Base-by-base conservation (phyloP, 257 asterid genomes). In the Fraxinus excelsior region DNA sequence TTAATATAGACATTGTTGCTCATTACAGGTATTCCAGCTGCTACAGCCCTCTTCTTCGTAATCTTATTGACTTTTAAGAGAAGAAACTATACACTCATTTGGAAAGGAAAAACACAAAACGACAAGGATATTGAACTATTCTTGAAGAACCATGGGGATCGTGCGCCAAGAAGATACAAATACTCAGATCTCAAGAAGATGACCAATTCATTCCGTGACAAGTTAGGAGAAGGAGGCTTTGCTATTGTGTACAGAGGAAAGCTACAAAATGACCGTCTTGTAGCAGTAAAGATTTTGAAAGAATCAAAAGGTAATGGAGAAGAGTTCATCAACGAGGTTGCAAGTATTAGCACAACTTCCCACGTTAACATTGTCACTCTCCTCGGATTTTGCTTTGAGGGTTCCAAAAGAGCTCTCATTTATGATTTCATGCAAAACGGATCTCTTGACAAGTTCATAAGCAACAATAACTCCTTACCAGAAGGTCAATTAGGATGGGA, bases 371-470 rank as follows among this genome's bases (percentile, higher is more conserved):
- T 79, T 31, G 82, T 79, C 29, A 74, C 29, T 11, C 84, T 84
- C 21, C 5, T 82, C 1, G 88, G 88, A 34, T 82, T 76, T 10
- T 84, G 84, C 64, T 75, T 72, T 16, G 79, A 76, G 3, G 79
- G 80, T 14, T 3, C n/a, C 6, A 76, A 82, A 81, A 75, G 79
- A 71, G 85, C 83, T 78, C 77, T 84, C 11, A 18, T 84, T 14
- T 81, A 84, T 25, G 86, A 84, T 35, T 82, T 80, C 80, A 80
- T 85, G 88, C 26, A 85, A 0, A 85, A 82, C 51, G 88, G 86
- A 34, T 85, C 86, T 0, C 85, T 82, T 5, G 86, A 82, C 8
- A 75, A 76, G 49, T 76, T 26, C 56, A 82, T 79, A 2, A 18
- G 70, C 2, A 28, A 60, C 0, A 60, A 68, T 49, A 25, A 10